Percentiles rank a stretch among this genome's conserved stretches.
phyloP scores from a whole-genome alignment of 2,329 filamentous ascomycete genomes.

The Tympanopsis confertula region DNA sequence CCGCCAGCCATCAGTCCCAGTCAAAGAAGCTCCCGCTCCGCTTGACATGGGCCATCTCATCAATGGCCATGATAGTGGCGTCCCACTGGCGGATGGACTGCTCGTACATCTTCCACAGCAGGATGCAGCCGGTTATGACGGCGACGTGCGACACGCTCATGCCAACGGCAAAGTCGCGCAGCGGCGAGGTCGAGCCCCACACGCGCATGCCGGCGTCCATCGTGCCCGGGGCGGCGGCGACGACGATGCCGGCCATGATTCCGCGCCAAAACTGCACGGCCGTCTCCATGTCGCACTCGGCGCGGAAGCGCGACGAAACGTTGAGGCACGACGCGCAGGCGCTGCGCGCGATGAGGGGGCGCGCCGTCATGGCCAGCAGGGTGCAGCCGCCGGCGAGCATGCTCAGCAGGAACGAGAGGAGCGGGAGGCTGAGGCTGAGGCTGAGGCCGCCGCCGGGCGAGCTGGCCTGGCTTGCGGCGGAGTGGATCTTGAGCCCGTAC shows the following conservation, averaged over 20 bases:
- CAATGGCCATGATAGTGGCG: slow-evolving; percentile 31
- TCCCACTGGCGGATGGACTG: slow-evolving; percentile 29
- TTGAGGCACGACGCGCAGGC: slow-evolving; percentile 35
- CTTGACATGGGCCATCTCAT: slow-evolving; percentile 30
- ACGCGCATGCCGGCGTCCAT: slow-evolving; percentile 22
- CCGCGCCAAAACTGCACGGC: slow-evolving; percentile 27
- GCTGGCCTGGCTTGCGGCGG: slow-evolving; percentile 6
- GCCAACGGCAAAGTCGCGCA: slow-evolving; percentile 17
- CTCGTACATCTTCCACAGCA: slow-evolving; percentile 27
- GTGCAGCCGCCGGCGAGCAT: slow-evolving; percentile 30
- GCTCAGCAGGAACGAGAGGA: slow-evolving; percentile 31
- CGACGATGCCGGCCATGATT: slow-evolving; percentile 27
- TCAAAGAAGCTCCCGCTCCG: slow-evolving; percentile 33
- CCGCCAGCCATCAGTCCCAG: no score
- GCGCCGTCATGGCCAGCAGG: slow-evolving; percentile 25
- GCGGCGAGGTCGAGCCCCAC: slow-evolving; percentile 10
- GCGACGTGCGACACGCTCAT: slow-evolving; percentile 27
- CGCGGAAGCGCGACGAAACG: slow-evolving; percentile 30
- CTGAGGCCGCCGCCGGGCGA: slow-evolving; percentile 14
- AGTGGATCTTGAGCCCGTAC: slow-evolving; percentile 29
- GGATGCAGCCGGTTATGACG: slow-evolving; percentile 18
- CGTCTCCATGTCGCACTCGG: slow-evolving; percentile 34
- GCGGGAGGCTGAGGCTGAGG: slow-evolving; percentile 22
- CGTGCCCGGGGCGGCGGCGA: slow-evolving; percentile 26
- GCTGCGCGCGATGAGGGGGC: slow-evolving; percentile 31